Evolutionary conservation across 2,329 filamentous ascomycete genomes (phyloP), one percentile per base, ranked within the genome.

Genomic region (Sarocladium kiliense): DNA sequence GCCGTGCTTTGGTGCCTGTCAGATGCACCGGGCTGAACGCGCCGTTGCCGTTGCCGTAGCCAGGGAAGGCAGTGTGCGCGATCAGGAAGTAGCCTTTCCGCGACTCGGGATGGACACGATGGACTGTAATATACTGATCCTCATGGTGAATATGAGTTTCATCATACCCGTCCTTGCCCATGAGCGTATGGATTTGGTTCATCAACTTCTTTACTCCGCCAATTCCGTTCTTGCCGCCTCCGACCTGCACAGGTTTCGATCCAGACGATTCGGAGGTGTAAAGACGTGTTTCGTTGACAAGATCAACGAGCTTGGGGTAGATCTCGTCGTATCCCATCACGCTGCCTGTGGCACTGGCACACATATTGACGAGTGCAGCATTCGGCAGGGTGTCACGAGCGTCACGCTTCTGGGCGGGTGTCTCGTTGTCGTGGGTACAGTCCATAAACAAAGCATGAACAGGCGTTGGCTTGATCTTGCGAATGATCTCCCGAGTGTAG

Each of bases 291-390:
- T 99, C 94, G 54, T 90, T 84, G 16, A 99, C 94, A 16, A 99
- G 80, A 64, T 99, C 91, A n/a, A 99, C 84, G 55, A 97, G 79
- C 62, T 88, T 86, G 1, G 94, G 94, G 63, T 97, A 99, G 58
- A 97, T 85, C 70, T 99, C 94, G 66, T 99, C 94, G 65, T 96
- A 97, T 1, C 94, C 94, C 85, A 97, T 96, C 49, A 97, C 94
- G 66, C 94, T 97, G 44, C 94, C 94, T 7, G 88, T 92, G 1
- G 93, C 91, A 63, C 91, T 96, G 23, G 91, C 86, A 70, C 95
- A 99, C 92, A 99, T 97, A 66, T 87, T 88, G 36, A 97, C 93
- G 3, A 99, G 79, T 4, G 94, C 94, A 51, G 93, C 92, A 65
- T 95, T 97, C 7, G 95, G 89, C 10, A 99, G 78, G 0, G 94